Evolutionary conservation across 768 basidiomycete species (phyloP).

Genomic region (Tylopilus sp.): DNA sequence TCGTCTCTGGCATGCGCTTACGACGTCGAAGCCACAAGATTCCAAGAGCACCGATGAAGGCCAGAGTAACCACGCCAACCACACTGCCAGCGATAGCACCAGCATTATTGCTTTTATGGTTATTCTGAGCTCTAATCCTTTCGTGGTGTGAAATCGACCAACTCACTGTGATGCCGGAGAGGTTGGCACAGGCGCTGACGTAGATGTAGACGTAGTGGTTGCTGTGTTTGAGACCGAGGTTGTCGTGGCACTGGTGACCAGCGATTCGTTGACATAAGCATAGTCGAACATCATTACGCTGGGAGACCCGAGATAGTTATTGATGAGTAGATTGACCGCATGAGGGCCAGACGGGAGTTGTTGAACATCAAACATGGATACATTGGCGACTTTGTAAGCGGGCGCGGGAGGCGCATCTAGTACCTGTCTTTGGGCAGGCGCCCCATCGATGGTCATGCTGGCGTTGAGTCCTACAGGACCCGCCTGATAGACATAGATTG

Average conservation of each 20-base stretch:
- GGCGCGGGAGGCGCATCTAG: slow-evolving; percentile 18
- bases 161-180: slow-evolving; percentile 11
- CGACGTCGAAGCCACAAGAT: slow-evolving; percentile 11
- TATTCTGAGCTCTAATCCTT: neutral
- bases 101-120: neutral
- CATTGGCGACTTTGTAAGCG: slow-evolving; percentile 18
- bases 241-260: slow-evolving; percentile 5
- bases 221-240: neutral
- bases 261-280: slow-evolving; percentile 18
- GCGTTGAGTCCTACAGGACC: slow-evolving; percentile 25
- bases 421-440: slow-evolving; percentile 11
- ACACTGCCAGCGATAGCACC: slow-evolving; percentile 14
- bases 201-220: neutral
- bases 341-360: slow-evolving; percentile 16
- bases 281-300: slow-evolving; percentile 27
- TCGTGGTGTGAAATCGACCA: neutral
- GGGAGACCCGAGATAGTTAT: slow-evolving; percentile 19
- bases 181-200: neutral
- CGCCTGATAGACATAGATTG: slow-evolving; percentile 22
- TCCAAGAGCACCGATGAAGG: slow-evolving; percentile 1
- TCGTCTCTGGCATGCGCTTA: neutral
- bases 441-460: slow-evolving; percentile 16
- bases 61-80: slow-evolving; percentile 6
- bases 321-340: slow-evolving; percentile 11
- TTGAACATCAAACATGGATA: slow-evolving; percentile 25